Percentiles rank a stretch among this genome's conserved stretches.
Evolutionary conservation across 257 asterid species (phyloP).

Genomic region (Scutellaria minor): DNA sequence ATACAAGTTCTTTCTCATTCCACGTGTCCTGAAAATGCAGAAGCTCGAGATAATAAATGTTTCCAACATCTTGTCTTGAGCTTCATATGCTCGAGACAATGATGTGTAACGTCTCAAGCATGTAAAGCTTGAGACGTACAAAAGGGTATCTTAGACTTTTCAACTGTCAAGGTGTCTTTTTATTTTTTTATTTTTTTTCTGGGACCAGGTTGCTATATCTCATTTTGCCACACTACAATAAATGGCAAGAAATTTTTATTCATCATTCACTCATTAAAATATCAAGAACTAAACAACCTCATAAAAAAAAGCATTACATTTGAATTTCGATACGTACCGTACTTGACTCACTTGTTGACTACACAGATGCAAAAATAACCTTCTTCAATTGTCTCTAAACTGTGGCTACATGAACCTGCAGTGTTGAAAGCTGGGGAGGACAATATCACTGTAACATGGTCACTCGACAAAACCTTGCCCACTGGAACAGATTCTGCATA

Average conservation of each 20-base stretch:
- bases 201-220: no score
- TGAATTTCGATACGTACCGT: no score
- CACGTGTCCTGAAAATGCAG: neutral
- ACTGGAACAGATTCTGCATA: constrained; percentile 52
- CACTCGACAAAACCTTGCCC: constrained; percentile 32
- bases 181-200: no score
- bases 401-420: neutral
- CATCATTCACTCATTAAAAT: no score
- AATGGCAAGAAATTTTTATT: no score
- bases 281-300: no score
- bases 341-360: neutral
- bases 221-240: no score
- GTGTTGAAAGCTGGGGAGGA: constrained; percentile 38
- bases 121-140: no score
- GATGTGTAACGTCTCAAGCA: no score
- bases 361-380: neutral
- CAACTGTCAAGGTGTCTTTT: neutral
- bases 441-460: constrained; percentile 33
- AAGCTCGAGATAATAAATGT: neutral
- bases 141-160: neutral
- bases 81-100: neutral
- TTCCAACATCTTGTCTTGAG: neutral
- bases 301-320: neutral
- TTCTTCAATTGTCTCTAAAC: neutral
- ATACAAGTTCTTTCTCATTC: neutral